A percentile compares a stretch with the other conserved stretches of the same genome.
phyloP scores from a whole-genome alignment of 805 yeast species.

The Kluyveromyces dobzhanskii region DNA sequence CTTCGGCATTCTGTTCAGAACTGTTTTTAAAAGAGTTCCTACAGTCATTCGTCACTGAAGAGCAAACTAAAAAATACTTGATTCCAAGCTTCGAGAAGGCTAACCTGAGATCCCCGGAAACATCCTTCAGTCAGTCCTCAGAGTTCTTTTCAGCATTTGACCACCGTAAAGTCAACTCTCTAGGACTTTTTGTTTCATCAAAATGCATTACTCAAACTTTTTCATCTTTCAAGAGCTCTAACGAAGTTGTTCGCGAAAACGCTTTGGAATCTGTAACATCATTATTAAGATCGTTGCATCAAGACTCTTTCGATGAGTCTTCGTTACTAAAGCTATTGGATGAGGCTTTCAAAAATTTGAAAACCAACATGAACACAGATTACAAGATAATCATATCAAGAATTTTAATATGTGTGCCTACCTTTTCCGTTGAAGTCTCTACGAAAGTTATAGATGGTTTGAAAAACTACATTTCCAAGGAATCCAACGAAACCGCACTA shows the following conservation, averaged over 20 bases:
- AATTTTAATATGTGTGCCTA: slow-evolving; percentile 32
- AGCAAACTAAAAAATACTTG: slow-evolving; percentile 32
- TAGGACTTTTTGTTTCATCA: slow-evolving; percentile 33
- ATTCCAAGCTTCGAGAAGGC: slow-evolving; percentile 66
- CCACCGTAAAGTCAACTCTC: slow-evolving; percentile 33
- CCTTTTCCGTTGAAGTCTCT: slow-evolving; percentile 24
- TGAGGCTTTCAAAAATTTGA: slow-evolving; percentile 50
- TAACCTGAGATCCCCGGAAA: slow-evolving; percentile 70
- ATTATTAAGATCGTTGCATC: slow-evolving; percentile 18
- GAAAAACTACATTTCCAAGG: slow-evolving; percentile 53
- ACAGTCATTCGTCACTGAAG: slow-evolving; percentile 34
- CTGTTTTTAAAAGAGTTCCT: slow-evolving; percentile 38
- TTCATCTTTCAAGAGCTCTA: slow-evolving; percentile 59
- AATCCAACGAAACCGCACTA: slow-evolving; percentile 64
- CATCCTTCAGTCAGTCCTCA: slow-evolving; percentile 50
- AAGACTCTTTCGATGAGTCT: slow-evolving; percentile 20
- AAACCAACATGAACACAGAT: slow-evolving; percentile 55
- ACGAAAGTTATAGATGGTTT: slow-evolving; percentile 36
- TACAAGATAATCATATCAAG: slow-evolving; percentile 48
- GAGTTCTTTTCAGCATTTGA: slow-evolving; percentile 31
- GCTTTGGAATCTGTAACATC: slow-evolving; percentile 32
- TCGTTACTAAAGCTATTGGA: slow-evolving; percentile 34
- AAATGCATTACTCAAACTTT: slow-evolving; percentile 46
- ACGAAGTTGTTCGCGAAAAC: slow-evolving; percentile 50
- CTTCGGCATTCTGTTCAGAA: slow-evolving; percentile 35